Conservation (phyloP, 2,329 filamentous ascomycete genomes). For the Paraconiothyrium brasiliense region DNA sequence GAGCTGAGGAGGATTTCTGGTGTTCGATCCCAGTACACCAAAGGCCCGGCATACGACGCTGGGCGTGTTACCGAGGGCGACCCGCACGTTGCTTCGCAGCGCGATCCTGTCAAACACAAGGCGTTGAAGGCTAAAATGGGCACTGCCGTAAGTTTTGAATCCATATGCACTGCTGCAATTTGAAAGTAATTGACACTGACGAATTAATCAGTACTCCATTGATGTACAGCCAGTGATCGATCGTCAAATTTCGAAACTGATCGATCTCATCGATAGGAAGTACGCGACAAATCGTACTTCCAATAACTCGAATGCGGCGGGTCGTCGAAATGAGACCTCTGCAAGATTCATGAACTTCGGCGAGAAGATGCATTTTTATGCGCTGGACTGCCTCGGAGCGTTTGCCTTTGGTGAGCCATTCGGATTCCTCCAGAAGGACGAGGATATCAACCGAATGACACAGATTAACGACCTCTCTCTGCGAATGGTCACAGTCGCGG, state of each 20-base stretch:
- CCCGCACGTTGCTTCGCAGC: conserved; percentile 8
- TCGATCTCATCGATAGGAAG: conserved; percentile 11
- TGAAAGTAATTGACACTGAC: not conserved
- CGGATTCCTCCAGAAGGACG: conserved; percentile 3
- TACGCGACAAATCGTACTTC: conserved; percentile 8
- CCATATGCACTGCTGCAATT: not conserved
- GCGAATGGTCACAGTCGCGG: conserved; percentile 9
- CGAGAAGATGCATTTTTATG: conserved; percentile 11
- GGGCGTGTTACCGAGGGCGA: conserved; percentile 9
- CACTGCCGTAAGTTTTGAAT: not conserved
- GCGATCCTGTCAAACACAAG: conserved; percentile 10
- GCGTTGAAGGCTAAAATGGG: conserved; percentile 9
- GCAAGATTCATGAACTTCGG: conserved; percentile 10
- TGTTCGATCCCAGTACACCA: conserved; percentile 7
- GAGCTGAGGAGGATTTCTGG: conserved; percentile 8
- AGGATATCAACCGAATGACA: conserved; percentile 7
- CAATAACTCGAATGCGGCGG: not conserved
- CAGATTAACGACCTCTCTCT: conserved; percentile 7
- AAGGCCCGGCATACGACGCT: conserved; percentile 8
- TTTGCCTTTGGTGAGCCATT: conserved; percentile 9
- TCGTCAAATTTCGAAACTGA: conserved; percentile 2
- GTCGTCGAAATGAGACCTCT: conserved; percentile 9
- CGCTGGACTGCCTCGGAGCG: conserved; percentile 3
- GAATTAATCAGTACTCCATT: not conserved
- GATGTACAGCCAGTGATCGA: conserved; percentile 3